Evolutionary conservation across 2,329 filamentous ascomycete genomes (phyloP).

Genomic region (Colletotrichum echinochloae): DNA sequence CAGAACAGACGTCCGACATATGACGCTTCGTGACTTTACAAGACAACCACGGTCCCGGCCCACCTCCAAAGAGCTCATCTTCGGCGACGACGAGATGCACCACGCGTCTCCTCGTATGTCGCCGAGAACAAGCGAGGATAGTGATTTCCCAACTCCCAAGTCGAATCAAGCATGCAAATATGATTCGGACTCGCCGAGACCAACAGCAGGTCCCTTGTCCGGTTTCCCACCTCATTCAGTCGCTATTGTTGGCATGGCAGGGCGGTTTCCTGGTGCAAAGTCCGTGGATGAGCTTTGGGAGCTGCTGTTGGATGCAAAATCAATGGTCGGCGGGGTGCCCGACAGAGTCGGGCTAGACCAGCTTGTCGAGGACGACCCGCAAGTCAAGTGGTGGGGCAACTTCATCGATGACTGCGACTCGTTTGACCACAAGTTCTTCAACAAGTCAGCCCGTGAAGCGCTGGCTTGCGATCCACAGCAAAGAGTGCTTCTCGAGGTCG

Average conservation of each 20-base stretch:
- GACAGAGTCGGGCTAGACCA: slow-evolving; percentile 1
- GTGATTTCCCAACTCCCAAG: background rate
- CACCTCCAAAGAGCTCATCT: background rate
- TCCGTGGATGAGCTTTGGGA: slow-evolving; percentile 53
- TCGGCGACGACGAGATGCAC: background rate
- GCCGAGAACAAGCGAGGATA: background rate
- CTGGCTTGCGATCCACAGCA: slow-evolving; percentile 55
- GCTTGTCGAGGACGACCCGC: background rate
- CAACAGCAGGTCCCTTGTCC: slow-evolving; percentile 40
- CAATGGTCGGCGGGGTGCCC: slow-evolving; percentile 20
- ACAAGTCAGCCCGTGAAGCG: slow-evolving; percentile 47
- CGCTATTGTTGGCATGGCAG: slow-evolving; percentile 56
- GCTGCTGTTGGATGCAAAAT: slow-evolving; percentile 39
- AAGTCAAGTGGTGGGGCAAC: slow-evolving; percentile 43
- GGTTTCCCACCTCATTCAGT: slow-evolving; percentile 51
- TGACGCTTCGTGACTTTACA: background rate
- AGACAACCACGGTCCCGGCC: background rate
- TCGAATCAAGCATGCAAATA: background rate
- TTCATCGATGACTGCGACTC: slow-evolving; percentile 43
- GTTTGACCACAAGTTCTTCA: slow-evolving; percentile 57
- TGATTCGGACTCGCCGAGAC: background rate
- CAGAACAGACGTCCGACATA: background rate
- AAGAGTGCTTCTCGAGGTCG: slow-evolving; percentile 52
- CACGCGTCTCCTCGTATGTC: background rate
- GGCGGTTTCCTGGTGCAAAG: slow-evolving; percentile 56